Conservation (phyloP, 176 grass and related monocot genomes). For the Zea luxurians region DNA sequence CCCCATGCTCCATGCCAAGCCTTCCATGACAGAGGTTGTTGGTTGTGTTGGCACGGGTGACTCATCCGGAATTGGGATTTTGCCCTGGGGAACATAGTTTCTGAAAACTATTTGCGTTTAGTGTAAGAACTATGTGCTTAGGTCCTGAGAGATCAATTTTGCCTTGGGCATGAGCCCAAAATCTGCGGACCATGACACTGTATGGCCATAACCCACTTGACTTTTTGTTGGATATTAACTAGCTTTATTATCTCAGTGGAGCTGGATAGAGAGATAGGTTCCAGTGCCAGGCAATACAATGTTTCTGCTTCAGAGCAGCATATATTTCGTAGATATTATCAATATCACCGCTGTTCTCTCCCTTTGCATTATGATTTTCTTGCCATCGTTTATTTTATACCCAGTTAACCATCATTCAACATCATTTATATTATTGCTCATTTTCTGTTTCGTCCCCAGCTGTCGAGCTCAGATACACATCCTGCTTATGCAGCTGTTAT, state of each 20-base stretch:
- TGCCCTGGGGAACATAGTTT: not conserved
- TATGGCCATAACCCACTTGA: too few species aligned
- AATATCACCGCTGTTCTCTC: not conserved
- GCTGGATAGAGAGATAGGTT: not conserved
- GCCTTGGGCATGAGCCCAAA: not conserved
- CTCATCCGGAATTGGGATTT: not conserved
- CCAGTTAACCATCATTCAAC: not conserved
- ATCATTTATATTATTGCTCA: not conserved
- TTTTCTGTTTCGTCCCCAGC: not conserved
- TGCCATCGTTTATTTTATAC: not conserved
- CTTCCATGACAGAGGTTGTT: not conserved
- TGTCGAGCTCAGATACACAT: not conserved
- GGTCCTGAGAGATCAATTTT: not conserved
- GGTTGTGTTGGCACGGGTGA: not conserved
- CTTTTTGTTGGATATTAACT: not conserved
- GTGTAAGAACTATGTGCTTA: too few species aligned
- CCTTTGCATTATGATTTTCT: not conserved
- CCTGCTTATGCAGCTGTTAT: not conserved
- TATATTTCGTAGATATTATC: not conserved
- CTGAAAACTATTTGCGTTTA: not conserved
- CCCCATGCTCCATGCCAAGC: not conserved
- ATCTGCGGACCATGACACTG: too few species aligned
- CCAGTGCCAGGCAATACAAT: not conserved
- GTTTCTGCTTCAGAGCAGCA: not conserved
- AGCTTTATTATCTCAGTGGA: not conserved